Conservation (phyloP, 2,329 filamentous ascomycete genomes). For the Hysterium pulicare region DNA sequence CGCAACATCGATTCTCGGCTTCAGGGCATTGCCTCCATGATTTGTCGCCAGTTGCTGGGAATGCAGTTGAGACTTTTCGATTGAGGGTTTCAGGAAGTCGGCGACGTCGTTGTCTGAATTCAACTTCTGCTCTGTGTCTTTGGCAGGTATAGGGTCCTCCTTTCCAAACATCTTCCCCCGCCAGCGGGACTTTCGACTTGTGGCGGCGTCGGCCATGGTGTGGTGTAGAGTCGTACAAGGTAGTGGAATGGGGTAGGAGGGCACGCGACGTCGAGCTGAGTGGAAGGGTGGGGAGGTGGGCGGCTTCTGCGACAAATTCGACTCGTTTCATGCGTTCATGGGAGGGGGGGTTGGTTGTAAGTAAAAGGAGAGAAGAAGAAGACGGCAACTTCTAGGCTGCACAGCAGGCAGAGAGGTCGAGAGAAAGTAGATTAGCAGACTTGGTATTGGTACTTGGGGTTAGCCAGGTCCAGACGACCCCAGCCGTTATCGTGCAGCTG, state of each 20-base stretch:
- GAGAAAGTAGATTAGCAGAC: not conserved
- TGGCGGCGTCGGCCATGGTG: conserved; percentile 31
- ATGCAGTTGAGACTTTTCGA: conserved; percentile 39
- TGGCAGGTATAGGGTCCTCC: conserved; percentile 28
- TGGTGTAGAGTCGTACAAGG: not conserved
- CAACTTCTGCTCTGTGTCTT: conserved; percentile 33
- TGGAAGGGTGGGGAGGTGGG: not conserved
- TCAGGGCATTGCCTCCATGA: conserved; percentile 16
- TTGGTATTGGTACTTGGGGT: not conserved
- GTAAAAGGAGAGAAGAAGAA: too few species aligned
- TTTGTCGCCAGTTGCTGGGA: conserved; percentile 16
- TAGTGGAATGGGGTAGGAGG: not conserved
- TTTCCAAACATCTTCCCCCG: conserved; percentile 49
- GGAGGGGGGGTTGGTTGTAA: not conserved
- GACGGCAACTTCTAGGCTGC: not conserved
- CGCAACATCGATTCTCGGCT: conserved; percentile 48
- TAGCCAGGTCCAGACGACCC: not conserved
- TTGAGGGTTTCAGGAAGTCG: conserved; percentile 57
- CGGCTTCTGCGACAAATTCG: not conserved
- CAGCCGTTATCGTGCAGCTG: not conserved
- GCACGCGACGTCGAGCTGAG: conserved; percentile 4
- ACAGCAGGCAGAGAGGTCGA: conserved; percentile 1
- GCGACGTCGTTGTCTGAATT: conserved; percentile 48
- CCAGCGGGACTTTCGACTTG: conserved; percentile 43
- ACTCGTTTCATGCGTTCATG: not conserved